Evolutionary conservation across 2,329 filamentous ascomycete genomes (phyloP).

Genomic region (Geosmithia morbida): DNA sequence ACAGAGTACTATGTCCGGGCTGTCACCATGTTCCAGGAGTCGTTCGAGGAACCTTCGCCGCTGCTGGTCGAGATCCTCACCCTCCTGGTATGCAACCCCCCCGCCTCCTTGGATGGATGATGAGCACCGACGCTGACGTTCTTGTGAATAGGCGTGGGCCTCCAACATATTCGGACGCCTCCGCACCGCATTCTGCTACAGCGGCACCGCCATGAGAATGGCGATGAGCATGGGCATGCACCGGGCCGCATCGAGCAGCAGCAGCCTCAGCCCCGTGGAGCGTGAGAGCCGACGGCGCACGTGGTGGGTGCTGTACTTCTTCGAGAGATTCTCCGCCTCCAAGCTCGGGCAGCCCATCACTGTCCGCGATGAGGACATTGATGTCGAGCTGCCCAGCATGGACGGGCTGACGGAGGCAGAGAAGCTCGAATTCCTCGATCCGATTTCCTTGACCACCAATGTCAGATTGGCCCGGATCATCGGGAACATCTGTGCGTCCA

Average conservation of each 20-base stretch:
- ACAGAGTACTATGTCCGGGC: constrained; percentile 26
- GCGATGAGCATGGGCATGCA: constrained; percentile 26
- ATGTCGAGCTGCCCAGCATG: constrained; percentile 15
- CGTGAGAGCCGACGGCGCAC: constrained; percentile 11
- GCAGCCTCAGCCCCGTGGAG: constrained; percentile 8
- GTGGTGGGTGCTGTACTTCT: constrained; percentile 19
- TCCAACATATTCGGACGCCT: constrained; percentile 19
- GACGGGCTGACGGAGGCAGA: constrained; percentile 12
- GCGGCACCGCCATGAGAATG: constrained; percentile 20
- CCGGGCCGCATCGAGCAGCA: constrained; percentile 11
- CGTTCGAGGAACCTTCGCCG: constrained; percentile 25
- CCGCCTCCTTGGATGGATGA: not conserved
- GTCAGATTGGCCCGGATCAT: constrained; percentile 15
- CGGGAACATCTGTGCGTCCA: constrained; percentile 9
- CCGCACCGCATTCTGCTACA: constrained; percentile 16
- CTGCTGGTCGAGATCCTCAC: constrained; percentile 26
- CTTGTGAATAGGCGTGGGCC: constrained; percentile 10
- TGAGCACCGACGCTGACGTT: not conserved
- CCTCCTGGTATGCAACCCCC: constrained; percentile 14
- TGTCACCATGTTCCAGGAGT: constrained; percentile 22
- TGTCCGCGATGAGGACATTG: constrained; percentile 16
- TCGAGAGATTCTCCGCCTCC: constrained; percentile 16
- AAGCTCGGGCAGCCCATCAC: constrained; percentile 17
- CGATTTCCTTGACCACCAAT: constrained; percentile 11
- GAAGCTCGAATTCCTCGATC: constrained; percentile 13